Evolutionary conservation across 78 protist species (phyloP).

Genomic region (Dictyostelium discoideum): DNA sequence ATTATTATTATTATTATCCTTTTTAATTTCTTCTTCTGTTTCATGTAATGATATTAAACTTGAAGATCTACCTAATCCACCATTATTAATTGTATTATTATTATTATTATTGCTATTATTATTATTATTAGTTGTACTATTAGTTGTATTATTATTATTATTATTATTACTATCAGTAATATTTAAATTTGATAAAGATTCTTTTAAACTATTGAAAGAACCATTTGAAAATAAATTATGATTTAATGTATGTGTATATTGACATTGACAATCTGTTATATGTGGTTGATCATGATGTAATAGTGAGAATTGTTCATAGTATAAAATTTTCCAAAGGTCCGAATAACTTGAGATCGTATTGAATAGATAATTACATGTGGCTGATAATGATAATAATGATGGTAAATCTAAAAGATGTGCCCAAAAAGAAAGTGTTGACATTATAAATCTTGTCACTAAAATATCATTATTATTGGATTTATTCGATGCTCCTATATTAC

Average conservation of each 20-base stretch:
- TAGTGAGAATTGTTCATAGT: not conserved
- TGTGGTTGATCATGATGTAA: not conserved
- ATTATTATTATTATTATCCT: not conserved
- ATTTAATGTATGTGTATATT: not conserved
- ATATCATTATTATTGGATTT: not conserved
- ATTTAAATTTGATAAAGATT: not conserved
- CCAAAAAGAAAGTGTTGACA: conserved; percentile 72
- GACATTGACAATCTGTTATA: conserved; percentile 14
- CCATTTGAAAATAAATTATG: not conserved
- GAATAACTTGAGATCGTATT: conserved; percentile 38
- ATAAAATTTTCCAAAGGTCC: conserved; percentile 49
- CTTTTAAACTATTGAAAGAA: not conserved
- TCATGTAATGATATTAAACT: not conserved
- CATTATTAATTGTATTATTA: not conserved
- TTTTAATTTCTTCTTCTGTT: not conserved
- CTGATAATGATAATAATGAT: conserved; percentile 40
- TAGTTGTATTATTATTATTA: not conserved
- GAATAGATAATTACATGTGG: conserved; percentile 42
- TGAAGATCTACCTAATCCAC: not conserved
- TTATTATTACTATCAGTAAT: not conserved
- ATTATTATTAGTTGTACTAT: conserved; percentile 3
- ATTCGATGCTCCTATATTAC: not conserved
- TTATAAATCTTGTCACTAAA: conserved; percentile 34
- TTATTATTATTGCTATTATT: not conserved
- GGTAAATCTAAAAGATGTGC: conserved; percentile 39